Evolutionary conservation across 345 rosid species (phyloP).

Genomic region (Hibiscus trionum): DNA sequence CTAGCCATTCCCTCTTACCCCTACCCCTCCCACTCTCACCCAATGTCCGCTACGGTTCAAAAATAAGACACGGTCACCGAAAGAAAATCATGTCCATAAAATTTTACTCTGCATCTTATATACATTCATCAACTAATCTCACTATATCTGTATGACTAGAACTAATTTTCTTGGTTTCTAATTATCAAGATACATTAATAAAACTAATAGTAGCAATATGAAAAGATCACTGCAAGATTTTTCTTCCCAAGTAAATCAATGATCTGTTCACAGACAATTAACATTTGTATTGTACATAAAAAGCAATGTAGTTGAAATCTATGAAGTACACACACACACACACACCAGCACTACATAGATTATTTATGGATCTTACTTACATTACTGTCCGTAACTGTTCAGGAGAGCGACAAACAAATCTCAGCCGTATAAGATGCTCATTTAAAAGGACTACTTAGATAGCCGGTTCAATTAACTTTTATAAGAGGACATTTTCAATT

Average conservation of each 20-base stretch:
- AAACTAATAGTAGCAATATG: background rate
- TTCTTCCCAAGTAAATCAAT: background rate
- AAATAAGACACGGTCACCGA: background rate
- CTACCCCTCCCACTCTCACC: background rate
- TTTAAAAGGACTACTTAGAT: too few relatives aligned
- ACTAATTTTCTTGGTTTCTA: background rate
- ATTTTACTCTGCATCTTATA: background rate
- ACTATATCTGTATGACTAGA: conserved; percentile 6
- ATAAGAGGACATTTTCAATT: too few relatives aligned
- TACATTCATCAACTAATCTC: background rate
- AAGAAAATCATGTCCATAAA: background rate
- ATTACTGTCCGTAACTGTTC: too few relatives aligned
- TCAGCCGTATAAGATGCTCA: too few relatives aligned
- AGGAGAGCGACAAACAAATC: too few relatives aligned
- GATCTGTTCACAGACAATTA: background rate
- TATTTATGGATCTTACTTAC: background rate
- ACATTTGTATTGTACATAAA: background rate
- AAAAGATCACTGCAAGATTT: background rate
- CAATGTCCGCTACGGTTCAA: background rate
- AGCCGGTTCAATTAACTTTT: too few relatives aligned
- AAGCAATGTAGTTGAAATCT: background rate
- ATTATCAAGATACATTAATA: background rate
- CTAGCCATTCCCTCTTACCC: background rate
- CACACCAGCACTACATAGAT: too few relatives aligned
- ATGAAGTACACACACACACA: background rate